These are phyloP conservation scores for Aureobasidium sp. DNA, from an alignment of 2,329 filamentous ascomycete genomes.

Conservation along the genomic window DNA sequence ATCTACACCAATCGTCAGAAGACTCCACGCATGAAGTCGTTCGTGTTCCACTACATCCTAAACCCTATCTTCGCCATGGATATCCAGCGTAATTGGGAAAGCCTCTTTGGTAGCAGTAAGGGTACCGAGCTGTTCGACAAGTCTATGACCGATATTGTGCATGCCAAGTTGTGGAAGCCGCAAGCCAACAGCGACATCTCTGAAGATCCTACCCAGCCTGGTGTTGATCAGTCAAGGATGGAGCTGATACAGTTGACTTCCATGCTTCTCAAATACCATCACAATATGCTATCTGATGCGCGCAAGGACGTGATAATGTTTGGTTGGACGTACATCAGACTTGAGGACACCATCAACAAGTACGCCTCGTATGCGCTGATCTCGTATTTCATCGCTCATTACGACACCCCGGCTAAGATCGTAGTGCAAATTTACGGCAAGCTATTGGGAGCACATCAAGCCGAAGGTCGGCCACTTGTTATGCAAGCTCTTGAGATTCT, in stretches of 20 bases:
- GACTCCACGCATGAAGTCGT: constrained; percentile 86
- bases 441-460: constrained; percentile 87
- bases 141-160: constrained; percentile 78
- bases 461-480: constrained; percentile 83
- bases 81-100: constrained; percentile 71
- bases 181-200: constrained; percentile 66
- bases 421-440: constrained; percentile 92
- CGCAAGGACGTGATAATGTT: constrained; percentile 99
- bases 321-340: constrained; percentile 93
- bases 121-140: constrained; percentile 74
- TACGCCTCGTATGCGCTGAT: constrained; percentile 96
- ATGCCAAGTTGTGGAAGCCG: constrained; percentile 88
- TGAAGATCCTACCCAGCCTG: constrained; percentile 75
- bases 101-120: constrained; percentile 41
- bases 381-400: constrained; percentile 94
- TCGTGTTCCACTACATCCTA: constrained; percentile 81
- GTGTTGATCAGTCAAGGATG: constrained; percentile 92
- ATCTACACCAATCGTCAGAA: constrained; percentile 71
- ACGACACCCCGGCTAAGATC: constrained; percentile 94
- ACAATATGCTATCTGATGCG: constrained; percentile 76
- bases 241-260: constrained; percentile 92
- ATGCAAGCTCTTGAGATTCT: constrained; percentile 92
- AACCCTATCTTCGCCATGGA: constrained; percentile 98
- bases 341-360: constrained; percentile 99
- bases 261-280: constrained; percentile 90